These are phyloP conservation scores for Lachnellula occidentalis DNA, from an alignment of 2,329 filamentous ascomycete genomes.

Conservation along the genomic window DNA sequence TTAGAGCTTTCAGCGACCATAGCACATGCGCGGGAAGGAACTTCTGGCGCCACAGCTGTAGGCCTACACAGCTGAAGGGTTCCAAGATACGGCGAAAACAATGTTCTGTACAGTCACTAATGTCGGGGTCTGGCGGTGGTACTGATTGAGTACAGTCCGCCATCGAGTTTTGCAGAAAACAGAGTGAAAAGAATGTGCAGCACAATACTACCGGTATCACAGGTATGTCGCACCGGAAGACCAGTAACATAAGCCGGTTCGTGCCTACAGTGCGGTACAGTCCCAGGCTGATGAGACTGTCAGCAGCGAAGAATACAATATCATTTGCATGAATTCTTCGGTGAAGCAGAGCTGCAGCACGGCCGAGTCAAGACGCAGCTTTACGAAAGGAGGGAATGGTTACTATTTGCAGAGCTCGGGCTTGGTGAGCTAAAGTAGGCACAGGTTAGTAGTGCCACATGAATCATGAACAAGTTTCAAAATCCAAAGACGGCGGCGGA, in stretches of 20 bases:
- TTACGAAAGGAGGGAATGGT: neutral
- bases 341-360: neutral
- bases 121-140: slow-evolving; percentile 1
- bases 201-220: slow-evolving; percentile 2
- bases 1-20: neutral
- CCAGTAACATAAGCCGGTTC: slow-evolving; percentile 15
- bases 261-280: neutral
- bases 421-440: neutral
- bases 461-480: neutral
- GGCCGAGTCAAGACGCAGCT: slow-evolving; percentile 5
- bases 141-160: slow-evolving; percentile 7
- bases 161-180: neutral
- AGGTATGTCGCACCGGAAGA: slow-evolving; percentile 8
- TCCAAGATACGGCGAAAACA: slow-evolving; percentile 5
- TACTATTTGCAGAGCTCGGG: too few relatives aligned
- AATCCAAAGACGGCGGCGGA: neutral
- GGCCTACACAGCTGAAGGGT: too few relatives aligned
- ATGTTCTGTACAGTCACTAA: neutral
- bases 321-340: slow-evolving; percentile 8
- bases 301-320: slow-evolving; percentile 1
- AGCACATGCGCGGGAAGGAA: neutral
- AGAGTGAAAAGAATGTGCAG: slow-evolving; percentile 5
- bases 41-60: neutral
- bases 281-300: slow-evolving; percentile 6
- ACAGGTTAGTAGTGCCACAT: neutral